These are phyloP conservation scores for Penicillium sp. DNA, from an alignment of 2,329 filamentous ascomycete genomes.

Conservation along the genomic window DNA sequence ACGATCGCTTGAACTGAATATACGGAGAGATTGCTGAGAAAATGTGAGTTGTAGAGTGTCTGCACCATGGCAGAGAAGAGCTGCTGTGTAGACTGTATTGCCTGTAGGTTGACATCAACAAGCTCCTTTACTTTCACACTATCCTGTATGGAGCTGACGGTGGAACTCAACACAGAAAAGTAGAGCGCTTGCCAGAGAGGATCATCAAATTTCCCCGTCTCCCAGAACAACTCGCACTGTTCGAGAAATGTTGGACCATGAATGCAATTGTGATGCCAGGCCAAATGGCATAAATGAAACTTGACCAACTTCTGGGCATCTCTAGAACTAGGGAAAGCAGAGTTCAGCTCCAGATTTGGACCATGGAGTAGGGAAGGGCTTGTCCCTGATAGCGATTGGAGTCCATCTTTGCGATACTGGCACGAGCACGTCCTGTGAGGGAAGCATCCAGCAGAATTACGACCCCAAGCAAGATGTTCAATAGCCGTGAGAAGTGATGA, in stretches of 20 bases:
- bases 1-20: constrained; percentile 38
- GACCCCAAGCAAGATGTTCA: constrained; percentile 41
- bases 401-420: constrained; percentile 22
- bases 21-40: constrained; percentile 32
- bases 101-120: constrained; percentile 18
- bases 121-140: constrained; percentile 19
- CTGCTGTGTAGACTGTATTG: constrained; percentile 24
- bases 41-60: constrained; percentile 33
- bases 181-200: constrained; percentile 28
- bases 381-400: constrained; percentile 12
- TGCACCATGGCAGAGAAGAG: constrained; percentile 36
- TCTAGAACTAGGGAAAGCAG: constrained; percentile 8
- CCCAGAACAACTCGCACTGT: constrained; percentile 27
- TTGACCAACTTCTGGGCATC: constrained; percentile 24
- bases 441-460: constrained; percentile 35
- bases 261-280: constrained; percentile 28
- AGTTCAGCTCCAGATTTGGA: constrained; percentile 6
- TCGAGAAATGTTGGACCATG: constrained; percentile 27
- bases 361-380: constrained; percentile 11
- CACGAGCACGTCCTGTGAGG: constrained; percentile 34
- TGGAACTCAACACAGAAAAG: constrained; percentile 23
- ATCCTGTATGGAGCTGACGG: constrained; percentile 25
- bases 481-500: constrained; percentile 33
- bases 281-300: constrained; percentile 23
- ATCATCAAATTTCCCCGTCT: constrained; percentile 22